These are phyloP conservation scores for Candida freyschussii DNA, from an alignment of 1,139 yeast genomes.

Conservation along the genomic window DNA sequence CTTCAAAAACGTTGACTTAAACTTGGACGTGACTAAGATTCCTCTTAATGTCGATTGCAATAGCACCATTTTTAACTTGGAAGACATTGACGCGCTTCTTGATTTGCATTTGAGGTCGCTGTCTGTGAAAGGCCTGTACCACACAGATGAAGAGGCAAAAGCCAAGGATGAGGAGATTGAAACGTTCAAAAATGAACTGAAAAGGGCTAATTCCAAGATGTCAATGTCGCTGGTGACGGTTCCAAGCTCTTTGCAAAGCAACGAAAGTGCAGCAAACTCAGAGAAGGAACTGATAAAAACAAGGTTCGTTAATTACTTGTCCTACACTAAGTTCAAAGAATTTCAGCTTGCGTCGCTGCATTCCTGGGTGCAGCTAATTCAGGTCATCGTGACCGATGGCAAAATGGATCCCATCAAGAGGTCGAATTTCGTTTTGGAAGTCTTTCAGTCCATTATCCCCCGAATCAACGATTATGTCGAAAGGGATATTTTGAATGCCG, in stretches of 20 bases:
- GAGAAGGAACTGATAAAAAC: slow-evolving; percentile 27
- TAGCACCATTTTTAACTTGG: slow-evolving; percentile 30
- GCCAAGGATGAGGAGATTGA: slow-evolving; percentile 15
- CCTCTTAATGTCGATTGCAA: slow-evolving; percentile 24
- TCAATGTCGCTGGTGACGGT: slow-evolving; percentile 25
- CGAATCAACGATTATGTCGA: slow-evolving; percentile 72
- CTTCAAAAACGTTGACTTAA: slow-evolving; percentile 37
- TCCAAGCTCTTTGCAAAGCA: slow-evolving; percentile 18
- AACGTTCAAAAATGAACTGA: slow-evolving; percentile 28
- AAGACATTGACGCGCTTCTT: slow-evolving; percentile 28
- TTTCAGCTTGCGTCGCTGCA: slow-evolving; percentile 61
- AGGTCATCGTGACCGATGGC: slow-evolving; percentile 64
- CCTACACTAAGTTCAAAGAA: slow-evolving; percentile 42
- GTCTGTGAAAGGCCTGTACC: slow-evolving; percentile 19
- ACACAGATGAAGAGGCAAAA: slow-evolving; percentile 17
- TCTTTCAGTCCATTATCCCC: slow-evolving; percentile 72
- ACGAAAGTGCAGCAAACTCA: slow-evolving; percentile 18
- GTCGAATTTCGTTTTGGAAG: slow-evolving; percentile 64
- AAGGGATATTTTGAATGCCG: slow-evolving; percentile 61
- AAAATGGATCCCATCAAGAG: slow-evolving; percentile 38
- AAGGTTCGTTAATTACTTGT: slow-evolving; percentile 40
- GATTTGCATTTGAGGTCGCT: slow-evolving; percentile 25
- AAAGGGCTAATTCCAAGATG: slow-evolving; percentile 25
- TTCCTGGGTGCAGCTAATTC: slow-evolving; percentile 80
- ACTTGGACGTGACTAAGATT: slow-evolving; percentile 26